phyloP scores from a whole-genome alignment of 2,329 filamentous ascomycete species.

The Plectosphaerella cucumerina region DNA sequence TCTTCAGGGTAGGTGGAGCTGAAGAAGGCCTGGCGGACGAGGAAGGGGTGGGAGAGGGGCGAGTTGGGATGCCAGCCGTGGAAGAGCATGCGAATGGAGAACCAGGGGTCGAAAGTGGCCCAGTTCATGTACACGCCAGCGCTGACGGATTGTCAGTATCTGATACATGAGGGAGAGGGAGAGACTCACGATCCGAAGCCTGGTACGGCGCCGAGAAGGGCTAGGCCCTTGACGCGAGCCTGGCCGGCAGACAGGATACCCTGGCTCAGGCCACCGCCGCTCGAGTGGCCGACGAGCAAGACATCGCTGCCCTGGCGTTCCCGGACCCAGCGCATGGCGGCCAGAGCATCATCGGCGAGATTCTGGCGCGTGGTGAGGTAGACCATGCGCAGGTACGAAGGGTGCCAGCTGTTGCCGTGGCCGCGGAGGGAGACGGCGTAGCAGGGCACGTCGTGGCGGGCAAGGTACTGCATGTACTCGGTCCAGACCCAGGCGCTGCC shows the following conservation, averaged over 20 bases:
- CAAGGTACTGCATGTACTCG: constrained; percentile 45
- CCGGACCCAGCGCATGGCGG: constrained; percentile 33
- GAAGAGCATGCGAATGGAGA: constrained; percentile 38
- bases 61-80: constrained; percentile 47
- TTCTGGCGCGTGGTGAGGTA: constrained; percentile 37
- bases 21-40: constrained; percentile 48
- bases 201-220: constrained; percentile 41
- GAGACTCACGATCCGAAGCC: constrained; percentile 41
- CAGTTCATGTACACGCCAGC: constrained; percentile 40
- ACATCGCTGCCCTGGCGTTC: constrained; percentile 25
- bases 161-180: constrained; percentile 1
- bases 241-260: constrained; percentile 37
- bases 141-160: constrained; percentile 12
- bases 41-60: constrained; percentile 43
- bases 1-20: constrained; percentile 33
- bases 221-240: constrained; percentile 37
- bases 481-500: constrained; percentile 49
- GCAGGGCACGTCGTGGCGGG: constrained; percentile 37
- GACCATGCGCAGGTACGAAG: constrained; percentile 42
- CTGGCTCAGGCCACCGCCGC: constrained; percentile 46
- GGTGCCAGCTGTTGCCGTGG: constrained; percentile 48
- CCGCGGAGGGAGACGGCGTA: constrained; percentile 50
- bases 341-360: constrained; percentile 39
- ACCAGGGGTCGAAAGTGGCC: constrained; percentile 42
- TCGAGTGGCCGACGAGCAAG: constrained; percentile 46